Percentiles rank a stretch among this genome's conserved stretches.
Evolutionary conservation across 2,329 filamentous ascomycete species (phyloP).

Genomic region (Tolypocladium capitatum): DNA sequence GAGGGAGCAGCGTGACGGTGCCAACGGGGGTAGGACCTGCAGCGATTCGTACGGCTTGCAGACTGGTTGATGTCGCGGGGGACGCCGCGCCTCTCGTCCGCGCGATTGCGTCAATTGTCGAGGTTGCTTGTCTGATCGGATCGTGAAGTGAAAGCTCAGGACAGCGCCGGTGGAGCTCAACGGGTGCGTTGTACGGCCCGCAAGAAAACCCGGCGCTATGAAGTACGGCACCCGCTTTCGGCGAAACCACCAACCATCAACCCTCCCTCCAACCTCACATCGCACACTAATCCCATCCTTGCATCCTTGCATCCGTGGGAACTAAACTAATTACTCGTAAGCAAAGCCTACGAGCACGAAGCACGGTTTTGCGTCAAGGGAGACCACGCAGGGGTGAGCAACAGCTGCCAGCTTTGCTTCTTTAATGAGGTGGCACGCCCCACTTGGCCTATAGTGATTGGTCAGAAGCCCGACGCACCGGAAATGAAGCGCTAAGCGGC

Average conservation of each 20-base stretch:
- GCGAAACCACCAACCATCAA: not conserved
- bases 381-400: no score
- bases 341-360: no score
- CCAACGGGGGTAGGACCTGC: not conserved
- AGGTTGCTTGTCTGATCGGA: not conserved
- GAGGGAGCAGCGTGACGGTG: not conserved
- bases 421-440: no score
- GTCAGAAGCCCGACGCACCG: no score
- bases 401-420: no score
- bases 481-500: no score
- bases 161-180: not conserved
- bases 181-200: conserved; percentile 9
- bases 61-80: not conserved
- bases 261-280: not conserved
- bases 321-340: not conserved
- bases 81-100: not conserved
- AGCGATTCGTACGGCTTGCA: not conserved
- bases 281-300: not conserved
- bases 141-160: not conserved
- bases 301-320: not conserved
- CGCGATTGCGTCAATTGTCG: not conserved
- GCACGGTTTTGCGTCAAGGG: no score
- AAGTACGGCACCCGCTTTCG: not conserved
- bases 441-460: no score
- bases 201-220: conserved; percentile 10